phyloP scores from a whole-genome alignment of 345 rosid species.

The Ceriops decandra region DNA sequence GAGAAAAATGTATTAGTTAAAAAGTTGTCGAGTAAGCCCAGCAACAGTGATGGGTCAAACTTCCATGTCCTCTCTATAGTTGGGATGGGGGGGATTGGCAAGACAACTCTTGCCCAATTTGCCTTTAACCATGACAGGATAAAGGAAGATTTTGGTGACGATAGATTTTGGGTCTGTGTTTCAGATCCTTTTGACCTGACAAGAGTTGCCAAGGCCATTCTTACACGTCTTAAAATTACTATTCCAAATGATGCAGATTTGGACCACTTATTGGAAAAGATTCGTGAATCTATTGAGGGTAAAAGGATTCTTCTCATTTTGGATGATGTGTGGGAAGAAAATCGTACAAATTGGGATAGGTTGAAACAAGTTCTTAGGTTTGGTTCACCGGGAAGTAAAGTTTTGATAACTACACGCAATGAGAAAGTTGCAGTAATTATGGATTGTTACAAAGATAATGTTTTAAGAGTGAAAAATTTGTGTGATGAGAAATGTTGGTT shows the following conservation, averaged over 20 bases:
- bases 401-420: not conserved
- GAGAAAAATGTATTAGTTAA: no score
- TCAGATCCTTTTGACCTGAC: not conserved
- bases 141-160: not conserved
- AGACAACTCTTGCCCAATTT: not conserved
- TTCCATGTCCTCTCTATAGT: not conserved
- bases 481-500: not conserved
- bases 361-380: not conserved
- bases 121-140: not conserved
- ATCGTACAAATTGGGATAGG: not conserved
- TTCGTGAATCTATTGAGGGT: not conserved
- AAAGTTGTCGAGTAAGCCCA: no score
- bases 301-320: not conserved
- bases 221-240: accelerated
- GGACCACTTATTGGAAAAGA: not conserved
- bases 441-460: not conserved
- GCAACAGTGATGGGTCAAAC: no score
- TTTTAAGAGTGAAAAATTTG: not conserved
- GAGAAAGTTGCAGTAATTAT: not conserved
- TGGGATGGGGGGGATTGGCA: not conserved
- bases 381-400: not conserved
- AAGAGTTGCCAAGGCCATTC: not conserved
- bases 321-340: not conserved
- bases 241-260: not conserved
- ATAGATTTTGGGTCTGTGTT: not conserved